Base-by-base conservation (phyloP, 2,329 filamentous ascomycete genomes). In the Knufia petricola region DNA sequence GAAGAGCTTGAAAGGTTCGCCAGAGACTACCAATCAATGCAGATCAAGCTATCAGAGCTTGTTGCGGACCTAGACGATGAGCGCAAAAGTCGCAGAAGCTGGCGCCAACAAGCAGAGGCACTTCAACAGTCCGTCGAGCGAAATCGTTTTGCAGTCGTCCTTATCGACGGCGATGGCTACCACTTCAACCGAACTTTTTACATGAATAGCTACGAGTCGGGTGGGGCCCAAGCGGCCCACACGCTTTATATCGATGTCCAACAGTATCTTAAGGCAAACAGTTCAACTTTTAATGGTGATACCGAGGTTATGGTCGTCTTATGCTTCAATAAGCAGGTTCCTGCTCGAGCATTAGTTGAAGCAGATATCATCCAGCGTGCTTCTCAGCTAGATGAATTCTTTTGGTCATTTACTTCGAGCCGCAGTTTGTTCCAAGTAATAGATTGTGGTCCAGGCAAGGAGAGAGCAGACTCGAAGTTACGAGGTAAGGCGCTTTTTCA, bases 91-190 rank as follows among this genome's bases (percentile, higher is more conserved):
- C 52, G 54, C 7, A 46, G 54, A 15, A 48, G 28, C 12, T 52
- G 52, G 46, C 55, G 54, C 31, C 50, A 44, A 31, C 49, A 49
- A 15, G 54, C 52, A 21, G 49, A 55, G 51, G 30, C 49, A 7
- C 50, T 52, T 15, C 47, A 56, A 48, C 48, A 43, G 6, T 38
- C 50, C 10, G 19, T 50, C 8, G 45, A 44, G n/a, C 70, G 73
- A 17, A 76, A 76, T 52, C 73, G 77, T 0, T 82, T 81, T 55
- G 76, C 77, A 1, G 66, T 82, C 1, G 73, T 82, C 4, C 64
- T 83, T 0, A 64, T 83, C 10, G 79, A 83, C 49, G 79, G 78
- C 17, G 78, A 83, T 61, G 76, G 75, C 41, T 81, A 81, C 56
- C 58, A 73, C 19, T 76, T 79, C 58, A 68, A 73, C 28, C 74